phyloP scores from a whole-genome alignment of 2,329 filamentous ascomycete genomes.

The Phymatotrichopsis omnivora region DNA sequence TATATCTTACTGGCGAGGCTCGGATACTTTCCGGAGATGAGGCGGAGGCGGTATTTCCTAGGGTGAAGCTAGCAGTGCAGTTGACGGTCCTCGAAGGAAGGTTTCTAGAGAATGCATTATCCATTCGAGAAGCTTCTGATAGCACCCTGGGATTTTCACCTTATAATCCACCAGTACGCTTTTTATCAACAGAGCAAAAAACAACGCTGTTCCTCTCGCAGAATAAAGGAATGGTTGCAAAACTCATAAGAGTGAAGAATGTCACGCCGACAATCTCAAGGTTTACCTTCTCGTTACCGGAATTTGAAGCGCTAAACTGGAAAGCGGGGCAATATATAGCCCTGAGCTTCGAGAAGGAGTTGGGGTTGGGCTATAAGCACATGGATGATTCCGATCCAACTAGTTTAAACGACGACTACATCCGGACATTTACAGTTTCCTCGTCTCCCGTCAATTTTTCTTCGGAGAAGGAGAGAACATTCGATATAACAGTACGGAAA shows the following conservation, averaged over 20 bases:
- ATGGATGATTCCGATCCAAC: conserved; percentile 74
- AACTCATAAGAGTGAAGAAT: conserved; percentile 46
- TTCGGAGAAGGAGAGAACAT: conserved; percentile 37
- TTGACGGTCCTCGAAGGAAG: conserved; percentile 52
- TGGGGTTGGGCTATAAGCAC: conserved; percentile 66
- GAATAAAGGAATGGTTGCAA: conserved; percentile 39
- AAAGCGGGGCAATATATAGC: conserved; percentile 67
- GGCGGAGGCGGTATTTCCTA: conserved; percentile 53
- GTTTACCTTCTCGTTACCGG: conserved; percentile 43
- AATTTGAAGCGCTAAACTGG: conserved; percentile 41
- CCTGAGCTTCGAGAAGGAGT: conserved; percentile 57
- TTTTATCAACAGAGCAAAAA: conserved; percentile 49
- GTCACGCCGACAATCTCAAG: conserved; percentile 58
- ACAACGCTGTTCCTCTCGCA: conserved; percentile 10
- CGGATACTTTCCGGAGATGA: conserved; percentile 55
- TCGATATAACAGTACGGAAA: conserved; percentile 63
- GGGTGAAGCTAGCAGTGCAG: conserved; percentile 61
- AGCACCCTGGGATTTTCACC: conserved; percentile 47
- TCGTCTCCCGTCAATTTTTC: conserved; percentile 42
- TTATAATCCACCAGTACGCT: conserved; percentile 67
- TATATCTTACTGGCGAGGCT: conserved; percentile 63
- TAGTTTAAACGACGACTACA: conserved; percentile 72
- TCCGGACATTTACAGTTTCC: conserved; percentile 74
- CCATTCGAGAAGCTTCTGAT: conserved; percentile 50
- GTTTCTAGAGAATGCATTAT: conserved; percentile 54